Percentiles rank a stretch among this genome's conserved stretches.
Conservation (phyloP, 2,329 filamentous ascomycete genomes). For the Verticillium albo-atrum region DNA sequence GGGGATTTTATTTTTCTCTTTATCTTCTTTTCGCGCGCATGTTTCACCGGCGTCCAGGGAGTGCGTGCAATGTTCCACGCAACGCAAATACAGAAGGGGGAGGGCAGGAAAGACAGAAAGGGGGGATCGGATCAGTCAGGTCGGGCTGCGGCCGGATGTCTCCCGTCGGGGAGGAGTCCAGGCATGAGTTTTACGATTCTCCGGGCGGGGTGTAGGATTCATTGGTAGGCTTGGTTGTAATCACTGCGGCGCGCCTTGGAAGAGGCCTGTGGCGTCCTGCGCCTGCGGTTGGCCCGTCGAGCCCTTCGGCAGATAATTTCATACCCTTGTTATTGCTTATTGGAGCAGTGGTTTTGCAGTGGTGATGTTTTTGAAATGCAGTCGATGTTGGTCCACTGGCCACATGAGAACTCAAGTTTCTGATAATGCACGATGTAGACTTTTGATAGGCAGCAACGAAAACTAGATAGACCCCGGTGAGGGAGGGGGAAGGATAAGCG, state of each 20-base stretch:
- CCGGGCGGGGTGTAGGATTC: not conserved
- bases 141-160: not conserved
- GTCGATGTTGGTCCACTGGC: too few relatives aligned
- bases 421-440: too few relatives aligned
- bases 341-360: not conserved
- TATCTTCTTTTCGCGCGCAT: not conserved
- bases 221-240: conserved; percentile 2
- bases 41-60: conserved; percentile 1
- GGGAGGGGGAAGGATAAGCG: too few relatives aligned
- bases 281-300: not conserved
- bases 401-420: too few relatives aligned
- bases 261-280: not conserved
- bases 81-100: not conserved
- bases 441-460: too few relatives aligned
- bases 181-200: not conserved
- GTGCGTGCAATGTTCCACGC: not conserved
- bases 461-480: too few relatives aligned
- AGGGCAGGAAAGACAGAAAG: not conserved
- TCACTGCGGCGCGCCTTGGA: not conserved
- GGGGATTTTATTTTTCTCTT: not conserved
- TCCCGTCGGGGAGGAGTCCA: not conserved
- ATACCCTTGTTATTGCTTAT: not conserved
- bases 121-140: not conserved
- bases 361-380: too few relatives aligned
- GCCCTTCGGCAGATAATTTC: conserved; percentile 7